Conservation (phyloP, 2,329 filamentous ascomycete genomes). For the Phaeosphaeria sp. region DNA sequence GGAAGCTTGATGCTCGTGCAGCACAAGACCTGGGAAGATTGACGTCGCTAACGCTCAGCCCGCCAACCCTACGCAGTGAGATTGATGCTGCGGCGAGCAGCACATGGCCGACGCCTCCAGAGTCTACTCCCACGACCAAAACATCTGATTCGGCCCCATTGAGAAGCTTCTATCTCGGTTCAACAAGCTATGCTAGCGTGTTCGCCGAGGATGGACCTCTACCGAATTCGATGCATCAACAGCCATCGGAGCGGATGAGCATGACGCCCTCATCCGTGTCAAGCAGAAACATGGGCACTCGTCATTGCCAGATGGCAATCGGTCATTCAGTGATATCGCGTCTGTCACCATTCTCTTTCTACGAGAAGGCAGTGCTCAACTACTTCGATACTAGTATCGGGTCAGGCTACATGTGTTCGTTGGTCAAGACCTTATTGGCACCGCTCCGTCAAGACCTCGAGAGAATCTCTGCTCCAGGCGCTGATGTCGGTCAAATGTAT, state of each 20-base stretch:
- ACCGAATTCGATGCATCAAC: constrained; percentile 38
- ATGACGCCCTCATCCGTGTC: constrained; percentile 25
- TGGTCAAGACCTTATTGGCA: constrained; percentile 39
- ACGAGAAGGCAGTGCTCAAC: constrained; percentile 34
- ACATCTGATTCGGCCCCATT: constrained; percentile 24
- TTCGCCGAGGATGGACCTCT: constrained; percentile 41
- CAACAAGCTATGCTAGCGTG: constrained; percentile 46
- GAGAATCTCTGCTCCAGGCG: constrained; percentile 24
- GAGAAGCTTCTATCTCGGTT: constrained; percentile 43
- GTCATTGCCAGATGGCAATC: constrained; percentile 38
- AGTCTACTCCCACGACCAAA: constrained; percentile 24
- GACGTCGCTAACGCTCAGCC: constrained; percentile 33
- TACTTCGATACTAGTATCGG: constrained; percentile 37
- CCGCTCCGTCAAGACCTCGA: constrained; percentile 41
- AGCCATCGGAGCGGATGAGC: constrained; percentile 33
- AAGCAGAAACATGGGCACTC: constrained; percentile 27
- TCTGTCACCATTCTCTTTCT: constrained; percentile 36
- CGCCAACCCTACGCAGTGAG: constrained; percentile 38
- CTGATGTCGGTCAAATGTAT: constrained; percentile 28
- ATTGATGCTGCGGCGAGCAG: constrained; percentile 12
- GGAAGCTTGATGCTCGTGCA: constrained; percentile 22
- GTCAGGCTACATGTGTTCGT: constrained; percentile 35
- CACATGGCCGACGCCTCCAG: constrained; percentile 41
- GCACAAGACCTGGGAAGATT: constrained; percentile 25
- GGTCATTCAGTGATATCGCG: constrained; percentile 38